Conservation (phyloP, 352 stramenopile genomes). For the Pythium sp. region DNA sequence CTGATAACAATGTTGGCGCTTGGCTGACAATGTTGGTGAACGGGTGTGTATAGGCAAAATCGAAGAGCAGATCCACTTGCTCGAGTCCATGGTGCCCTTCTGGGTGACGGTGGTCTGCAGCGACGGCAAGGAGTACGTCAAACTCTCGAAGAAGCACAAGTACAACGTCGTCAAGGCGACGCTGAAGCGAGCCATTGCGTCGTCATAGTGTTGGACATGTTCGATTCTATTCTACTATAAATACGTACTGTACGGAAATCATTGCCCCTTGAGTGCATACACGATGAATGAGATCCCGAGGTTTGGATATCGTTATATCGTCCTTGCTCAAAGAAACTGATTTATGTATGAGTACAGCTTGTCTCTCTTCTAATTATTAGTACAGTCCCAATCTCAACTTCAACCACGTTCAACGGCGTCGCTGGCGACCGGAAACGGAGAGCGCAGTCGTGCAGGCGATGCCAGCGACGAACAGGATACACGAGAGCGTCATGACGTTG, state of each 20-base stretch:
- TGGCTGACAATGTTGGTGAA: not conserved
- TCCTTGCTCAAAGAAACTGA: not conserved
- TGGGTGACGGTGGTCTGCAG: slow-evolving; percentile 67
- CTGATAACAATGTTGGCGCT: not conserved
- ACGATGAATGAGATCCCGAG: not conserved
- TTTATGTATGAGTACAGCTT: not conserved
- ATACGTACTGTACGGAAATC: not conserved
- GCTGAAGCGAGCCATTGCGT: slow-evolving; percentile 46
- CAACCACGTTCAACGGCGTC: not conserved
- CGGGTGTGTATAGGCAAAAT: slow-evolving; percentile 29
- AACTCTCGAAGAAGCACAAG: slow-evolving; percentile 51
- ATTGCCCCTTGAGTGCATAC: not conserved
- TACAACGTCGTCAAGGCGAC: slow-evolving; percentile 68
- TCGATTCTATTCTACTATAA: not conserved
- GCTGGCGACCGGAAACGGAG: slow-evolving; percentile 17
- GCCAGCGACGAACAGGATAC: slow-evolving; percentile 53
- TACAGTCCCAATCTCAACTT: not conserved
- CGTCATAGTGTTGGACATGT: not conserved
- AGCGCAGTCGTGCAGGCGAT: slow-evolving; percentile 46
- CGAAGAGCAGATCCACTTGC: slow-evolving; percentile 64
- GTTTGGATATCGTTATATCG: not conserved
- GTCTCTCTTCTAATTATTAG: not conserved
- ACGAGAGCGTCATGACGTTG: slow-evolving; percentile 60
- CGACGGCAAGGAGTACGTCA: slow-evolving; percentile 68
- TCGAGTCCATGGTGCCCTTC: slow-evolving; percentile 68